Base-by-base conservation (phyloP, 805 yeast genomes). In the Peterozyma toletana region DNA sequence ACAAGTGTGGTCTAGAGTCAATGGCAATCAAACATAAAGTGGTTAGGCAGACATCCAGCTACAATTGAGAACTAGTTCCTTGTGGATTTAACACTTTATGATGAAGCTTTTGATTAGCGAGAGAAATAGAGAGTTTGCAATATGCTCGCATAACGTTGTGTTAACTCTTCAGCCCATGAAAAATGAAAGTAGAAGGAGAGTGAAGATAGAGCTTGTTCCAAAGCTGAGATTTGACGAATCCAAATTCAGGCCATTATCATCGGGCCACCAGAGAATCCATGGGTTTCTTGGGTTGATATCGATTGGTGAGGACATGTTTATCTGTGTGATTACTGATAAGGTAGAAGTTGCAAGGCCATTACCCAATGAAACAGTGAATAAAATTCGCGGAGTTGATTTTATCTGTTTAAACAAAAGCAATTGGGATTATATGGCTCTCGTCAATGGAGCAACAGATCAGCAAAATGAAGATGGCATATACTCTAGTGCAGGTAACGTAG, bases 341-440 rank as follows among this genome's bases (percentile, higher is more conserved):
- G 63, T 78, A 2, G 75, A 79, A 49, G 96, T 86, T 11, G 98
- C 98, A 0, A 68, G 73, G 27, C 98, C 98, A 0, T 70, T 86
- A 13, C 81, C 83, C 0, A 78, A 78, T 33, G 96, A 93, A 59
- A 71, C 86, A 2, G 86, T 91, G 27, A 80, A 86, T 56, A 80
- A 80, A 53, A 90, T 93, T 39, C 75, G 71, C 56, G 78, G 80
- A n/a, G 96, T 91, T 33, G 97, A 90, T 52, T 93, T 93, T 58
- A 75, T 84, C 51, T 84, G 95, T 46, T 63, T 93, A 44, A 77
- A 81, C 21, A 72, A 71, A 36, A 66, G 77, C 36, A 75, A 78
- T 27, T 91, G 96, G 96, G 98, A 93, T 63, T 85, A 75, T 50
- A 67, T 78, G 16, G 84, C 78, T 18, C 59, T 85, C 29, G 91